Evolutionary conservation across 1,139 yeast species (phyloP).

Genomic region (Zhuliangozyma parablackwelliae): DNA sequence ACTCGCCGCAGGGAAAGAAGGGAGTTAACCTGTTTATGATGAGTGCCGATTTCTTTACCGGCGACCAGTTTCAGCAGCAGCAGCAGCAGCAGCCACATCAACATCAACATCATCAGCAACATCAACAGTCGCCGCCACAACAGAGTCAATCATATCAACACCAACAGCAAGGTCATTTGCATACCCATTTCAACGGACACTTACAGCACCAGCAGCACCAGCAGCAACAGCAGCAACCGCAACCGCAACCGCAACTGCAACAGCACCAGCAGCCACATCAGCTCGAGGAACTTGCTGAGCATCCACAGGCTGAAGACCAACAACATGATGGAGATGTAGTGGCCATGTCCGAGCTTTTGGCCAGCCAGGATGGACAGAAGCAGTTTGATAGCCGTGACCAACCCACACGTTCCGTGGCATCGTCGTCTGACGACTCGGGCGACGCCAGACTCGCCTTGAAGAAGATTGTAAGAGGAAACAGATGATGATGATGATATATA

Average conservation of each 20-base stretch:
- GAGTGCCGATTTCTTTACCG: conserved; percentile 30
- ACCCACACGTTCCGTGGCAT: conserved; percentile 1
- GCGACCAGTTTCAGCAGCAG: background rate
- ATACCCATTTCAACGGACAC: too few relatives aligned
- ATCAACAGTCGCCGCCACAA: conserved; percentile 3
- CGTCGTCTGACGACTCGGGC: conserved; percentile 27
- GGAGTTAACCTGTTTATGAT: conserved; percentile 20
- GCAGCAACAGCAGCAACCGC: conserved; percentile 1
- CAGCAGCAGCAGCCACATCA: conserved; percentile 3
- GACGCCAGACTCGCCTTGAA: conserved; percentile 42
- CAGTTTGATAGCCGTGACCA: too few relatives aligned
- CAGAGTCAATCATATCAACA: conserved; percentile 1
- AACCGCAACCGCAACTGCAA: too few relatives aligned
- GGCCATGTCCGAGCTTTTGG: too few relatives aligned
- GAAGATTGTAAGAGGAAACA: conserved; percentile 28
- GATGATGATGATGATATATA: background rate
- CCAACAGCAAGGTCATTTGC: conserved; percentile 1
- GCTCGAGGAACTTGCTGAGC: too few relatives aligned
- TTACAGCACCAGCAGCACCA: conserved; percentile 3
- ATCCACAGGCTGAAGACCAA: too few relatives aligned
- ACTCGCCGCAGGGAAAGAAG: conserved; percentile 30
- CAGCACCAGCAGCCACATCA: too few relatives aligned
- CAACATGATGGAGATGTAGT: too few relatives aligned
- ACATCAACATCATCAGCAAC: conserved; percentile 2
- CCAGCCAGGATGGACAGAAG: too few relatives aligned